Conservation (phyloP, 176 grass and related monocot species). For the Elymus sibiricus region DNA sequence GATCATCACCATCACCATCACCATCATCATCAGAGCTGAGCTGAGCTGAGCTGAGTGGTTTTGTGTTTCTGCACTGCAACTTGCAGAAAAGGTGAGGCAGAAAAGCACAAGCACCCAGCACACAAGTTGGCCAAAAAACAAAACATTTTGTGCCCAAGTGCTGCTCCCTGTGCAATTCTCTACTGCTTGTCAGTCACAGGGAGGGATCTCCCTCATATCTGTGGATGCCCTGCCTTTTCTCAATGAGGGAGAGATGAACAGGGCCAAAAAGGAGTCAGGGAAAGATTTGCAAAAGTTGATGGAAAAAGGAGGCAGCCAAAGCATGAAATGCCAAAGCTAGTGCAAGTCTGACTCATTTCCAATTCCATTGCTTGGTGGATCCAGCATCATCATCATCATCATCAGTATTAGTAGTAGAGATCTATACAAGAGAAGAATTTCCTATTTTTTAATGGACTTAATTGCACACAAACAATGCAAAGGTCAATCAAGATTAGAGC, state of each 20-base stretch:
- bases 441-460: constrained; percentile 1
- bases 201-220: constrained; percentile 38
- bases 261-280: constrained; percentile 18
- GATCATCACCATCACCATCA: constrained; percentile 7
- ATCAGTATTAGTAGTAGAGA: constrained; percentile 30
- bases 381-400: constrained; percentile 39
- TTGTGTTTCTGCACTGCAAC: constrained; percentile 25
- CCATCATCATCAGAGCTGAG: constrained; percentile 16
- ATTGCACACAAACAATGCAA: constrained; percentile 17
- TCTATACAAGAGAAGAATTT: background rate
- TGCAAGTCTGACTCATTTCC: constrained; percentile 56
- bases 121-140: constrained; percentile 10
- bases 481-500: constrained; percentile 1
- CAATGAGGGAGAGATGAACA: constrained; percentile 32
- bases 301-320: constrained; percentile 13
- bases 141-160: background rate
- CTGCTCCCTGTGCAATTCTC: background rate
- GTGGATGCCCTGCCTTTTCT: constrained; percentile 29
- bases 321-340: constrained; percentile 61
- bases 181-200: constrained; percentile 21
- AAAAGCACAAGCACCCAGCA: constrained; percentile 53
- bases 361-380: constrained; percentile 39
- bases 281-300: constrained; percentile 33
- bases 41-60: constrained; percentile 11
- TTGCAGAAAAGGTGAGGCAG: constrained; percentile 34